A percentile compares a stretch with the other conserved stretches of the same genome.
These are phyloP conservation scores for Bipolaris oryzae DNA, from an alignment of 2,329 filamentous ascomycete genomes.

Conservation along the genomic window DNA sequence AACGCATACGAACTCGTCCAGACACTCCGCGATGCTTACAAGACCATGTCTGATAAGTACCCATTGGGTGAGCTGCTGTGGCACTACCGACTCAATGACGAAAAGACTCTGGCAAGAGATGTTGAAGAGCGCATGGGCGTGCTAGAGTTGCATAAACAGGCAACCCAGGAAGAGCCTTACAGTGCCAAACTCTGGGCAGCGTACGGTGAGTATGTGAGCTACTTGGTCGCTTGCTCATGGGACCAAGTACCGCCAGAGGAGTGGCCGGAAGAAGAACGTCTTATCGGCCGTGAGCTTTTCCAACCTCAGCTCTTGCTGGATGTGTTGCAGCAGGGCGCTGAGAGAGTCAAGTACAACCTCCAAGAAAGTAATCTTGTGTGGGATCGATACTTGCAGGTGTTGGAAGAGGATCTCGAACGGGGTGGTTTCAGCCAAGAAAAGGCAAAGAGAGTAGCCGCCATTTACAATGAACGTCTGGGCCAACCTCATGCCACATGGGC, in stretches of 20 bases:
- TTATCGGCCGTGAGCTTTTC: constrained; percentile 73
- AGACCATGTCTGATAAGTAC: constrained; percentile 66
- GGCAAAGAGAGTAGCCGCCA: constrained; percentile 68
- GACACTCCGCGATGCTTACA: constrained; percentile 58
- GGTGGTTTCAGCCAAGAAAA: constrained; percentile 59
- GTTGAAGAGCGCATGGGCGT: constrained; percentile 71
- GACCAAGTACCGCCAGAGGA: constrained; percentile 54
- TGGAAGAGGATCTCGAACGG: constrained; percentile 69
- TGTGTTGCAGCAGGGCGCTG: constrained; percentile 74
- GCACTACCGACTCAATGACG: constrained; percentile 77
- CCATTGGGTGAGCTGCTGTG: constrained; percentile 78
- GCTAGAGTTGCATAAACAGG: constrained; percentile 74
- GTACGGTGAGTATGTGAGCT: constrained; percentile 80
- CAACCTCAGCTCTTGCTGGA: constrained; percentile 69
- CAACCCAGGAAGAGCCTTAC: constrained; percentile 72
- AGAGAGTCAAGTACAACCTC: constrained; percentile 74
- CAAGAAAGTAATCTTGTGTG: constrained; percentile 79
- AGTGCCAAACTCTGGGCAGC: constrained; percentile 76
- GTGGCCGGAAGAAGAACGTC: constrained; percentile 70
- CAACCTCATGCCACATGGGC: constrained; percentile 78
- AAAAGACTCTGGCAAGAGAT: constrained; percentile 64
- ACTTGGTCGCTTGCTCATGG: constrained; percentile 70
- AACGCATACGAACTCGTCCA: constrained; percentile 53
- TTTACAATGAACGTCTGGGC: constrained; percentile 72
- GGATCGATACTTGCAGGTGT: constrained; percentile 76